Evolutionary conservation across 371 early-diverging fungal species (phyloP).

Genomic region (Circinella umbellata): DNA sequence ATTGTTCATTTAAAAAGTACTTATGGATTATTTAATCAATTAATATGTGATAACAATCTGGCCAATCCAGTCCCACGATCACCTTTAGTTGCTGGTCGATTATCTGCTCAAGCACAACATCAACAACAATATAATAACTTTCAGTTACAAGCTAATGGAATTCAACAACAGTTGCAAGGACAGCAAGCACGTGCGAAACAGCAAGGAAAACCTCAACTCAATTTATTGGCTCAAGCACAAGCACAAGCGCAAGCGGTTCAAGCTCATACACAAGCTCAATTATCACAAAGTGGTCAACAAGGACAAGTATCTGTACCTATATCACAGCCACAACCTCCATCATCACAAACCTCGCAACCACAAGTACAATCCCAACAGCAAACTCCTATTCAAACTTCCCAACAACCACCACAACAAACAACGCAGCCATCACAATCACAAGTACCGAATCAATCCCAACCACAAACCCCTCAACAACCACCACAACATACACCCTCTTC

Average conservation of each 20-base stretch:
- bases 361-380: conserved; percentile 17
- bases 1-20: conserved; percentile 57
- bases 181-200: conserved; percentile 38
- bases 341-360: conserved; percentile 13
- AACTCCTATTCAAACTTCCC: conserved; percentile 25
- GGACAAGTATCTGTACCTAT: background rate
- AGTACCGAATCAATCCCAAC: background rate
- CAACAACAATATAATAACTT: conserved; percentile 34
- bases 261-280: conserved; percentile 29
- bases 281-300: background rate
- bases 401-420: conserved; percentile 9
- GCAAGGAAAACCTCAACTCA: conserved; percentile 43
- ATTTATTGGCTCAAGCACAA: conserved; percentile 27
- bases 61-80: conserved; percentile 54
- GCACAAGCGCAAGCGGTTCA: conserved; percentile 24
- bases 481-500: conserved; percentile 23
- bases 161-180: conserved; percentile 28
- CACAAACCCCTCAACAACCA: conserved; percentile 32
- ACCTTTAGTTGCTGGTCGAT: conserved; percentile 46
- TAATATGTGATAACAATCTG: conserved; percentile 58
- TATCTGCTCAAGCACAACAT: conserved; percentile 31
- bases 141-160: conserved; percentile 18
- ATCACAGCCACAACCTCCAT: background rate
- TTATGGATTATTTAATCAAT: conserved; percentile 54
- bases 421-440: conserved; percentile 13